A percentile compares a stretch with the other conserved stretches of the same genome.
These are phyloP conservation scores for Cladophialophora bantiana DNA, from an alignment of 2,329 filamentous ascomycete species.

Conservation along the genomic window DNA sequence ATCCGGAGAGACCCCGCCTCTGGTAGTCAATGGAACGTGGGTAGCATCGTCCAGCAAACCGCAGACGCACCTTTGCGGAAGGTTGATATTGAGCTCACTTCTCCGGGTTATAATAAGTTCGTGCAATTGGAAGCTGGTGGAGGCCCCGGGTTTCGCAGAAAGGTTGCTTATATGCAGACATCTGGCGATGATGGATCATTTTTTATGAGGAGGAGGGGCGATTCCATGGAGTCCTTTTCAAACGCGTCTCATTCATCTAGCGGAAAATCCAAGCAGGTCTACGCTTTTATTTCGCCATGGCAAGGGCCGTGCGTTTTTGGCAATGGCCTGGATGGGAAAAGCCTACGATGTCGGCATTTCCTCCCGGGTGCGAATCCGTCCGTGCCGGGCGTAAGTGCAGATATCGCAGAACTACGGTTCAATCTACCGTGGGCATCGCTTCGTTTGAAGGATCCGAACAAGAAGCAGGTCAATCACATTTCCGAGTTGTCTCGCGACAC, in stretches of 20 bases:
- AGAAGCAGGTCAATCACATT: constrained; percentile 23
- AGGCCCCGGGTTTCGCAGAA: constrained; percentile 33
- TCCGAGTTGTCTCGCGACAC: constrained; percentile 14
- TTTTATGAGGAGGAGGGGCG: constrained; percentile 23
- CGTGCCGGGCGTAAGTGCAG: constrained; percentile 41
- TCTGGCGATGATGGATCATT: constrained; percentile 18
- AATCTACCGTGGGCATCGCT: constrained; percentile 65
- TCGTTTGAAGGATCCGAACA: constrained; percentile 32
- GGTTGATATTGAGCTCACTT: constrained; percentile 64
- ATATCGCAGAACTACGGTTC: constrained; percentile 86
- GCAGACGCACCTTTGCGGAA: constrained; percentile 27
- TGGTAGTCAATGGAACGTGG: constrained; percentile 77
- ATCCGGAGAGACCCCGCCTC: constrained; percentile 76
- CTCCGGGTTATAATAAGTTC: constrained; percentile 67
- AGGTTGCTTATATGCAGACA: constrained; percentile 27
- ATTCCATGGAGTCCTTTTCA: constrained; percentile 27
- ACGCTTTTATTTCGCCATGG: constrained; percentile 81
- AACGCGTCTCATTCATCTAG: background rate
- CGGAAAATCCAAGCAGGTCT: constrained; percentile 32
- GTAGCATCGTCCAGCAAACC: constrained; percentile 60
- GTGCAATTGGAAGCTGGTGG: constrained; percentile 41
- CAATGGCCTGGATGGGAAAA: constrained; percentile 77
- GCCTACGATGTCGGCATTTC: constrained; percentile 76
- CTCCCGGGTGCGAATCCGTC: constrained; percentile 53
- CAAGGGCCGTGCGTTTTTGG: constrained; percentile 84